Evolutionary conservation across 768 basidiomycete genomes (phyloP).

Genomic region (Hydnum rufescens): DNA sequence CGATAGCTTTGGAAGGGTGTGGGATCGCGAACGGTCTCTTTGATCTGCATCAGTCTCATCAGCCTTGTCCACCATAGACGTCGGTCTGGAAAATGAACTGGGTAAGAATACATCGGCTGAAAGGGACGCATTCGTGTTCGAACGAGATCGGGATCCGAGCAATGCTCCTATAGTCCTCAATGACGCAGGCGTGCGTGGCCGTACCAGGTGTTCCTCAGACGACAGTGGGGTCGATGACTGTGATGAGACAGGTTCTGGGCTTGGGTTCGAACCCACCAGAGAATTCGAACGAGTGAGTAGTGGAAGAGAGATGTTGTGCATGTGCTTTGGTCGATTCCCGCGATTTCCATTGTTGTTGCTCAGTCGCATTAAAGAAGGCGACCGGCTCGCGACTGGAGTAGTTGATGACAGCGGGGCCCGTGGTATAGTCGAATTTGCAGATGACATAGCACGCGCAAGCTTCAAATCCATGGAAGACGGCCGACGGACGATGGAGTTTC

Average conservation of each 20-base stretch:
- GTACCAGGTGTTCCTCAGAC: too few relatives aligned
- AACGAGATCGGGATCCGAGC: background rate
- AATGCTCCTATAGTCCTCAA: too few relatives aligned
- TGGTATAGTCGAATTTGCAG: too few relatives aligned
- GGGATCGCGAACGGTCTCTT: background rate
- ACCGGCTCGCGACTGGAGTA: background rate
- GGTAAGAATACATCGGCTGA: background rate
- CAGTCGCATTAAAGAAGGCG: background rate
- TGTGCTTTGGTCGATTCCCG: background rate
- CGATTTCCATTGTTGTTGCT: background rate
- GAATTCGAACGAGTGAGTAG: background rate
- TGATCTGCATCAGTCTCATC: background rate
- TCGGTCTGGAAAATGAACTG: background rate
- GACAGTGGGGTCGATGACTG: too few relatives aligned
- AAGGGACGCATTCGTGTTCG: background rate
- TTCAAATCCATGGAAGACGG: background rate
- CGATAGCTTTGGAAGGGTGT: background rate
- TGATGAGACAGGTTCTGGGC: too few relatives aligned
- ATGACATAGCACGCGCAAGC: background rate
- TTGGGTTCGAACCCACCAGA: too few relatives aligned
- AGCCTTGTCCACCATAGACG: background rate
- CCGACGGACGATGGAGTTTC: background rate
- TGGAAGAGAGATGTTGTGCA: background rate
- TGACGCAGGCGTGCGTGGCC: too few relatives aligned
- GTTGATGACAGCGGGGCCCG: background rate